phyloP scores from a whole-genome alignment of 2,329 filamentous ascomycete species.

The Pyrenophora graminea region DNA sequence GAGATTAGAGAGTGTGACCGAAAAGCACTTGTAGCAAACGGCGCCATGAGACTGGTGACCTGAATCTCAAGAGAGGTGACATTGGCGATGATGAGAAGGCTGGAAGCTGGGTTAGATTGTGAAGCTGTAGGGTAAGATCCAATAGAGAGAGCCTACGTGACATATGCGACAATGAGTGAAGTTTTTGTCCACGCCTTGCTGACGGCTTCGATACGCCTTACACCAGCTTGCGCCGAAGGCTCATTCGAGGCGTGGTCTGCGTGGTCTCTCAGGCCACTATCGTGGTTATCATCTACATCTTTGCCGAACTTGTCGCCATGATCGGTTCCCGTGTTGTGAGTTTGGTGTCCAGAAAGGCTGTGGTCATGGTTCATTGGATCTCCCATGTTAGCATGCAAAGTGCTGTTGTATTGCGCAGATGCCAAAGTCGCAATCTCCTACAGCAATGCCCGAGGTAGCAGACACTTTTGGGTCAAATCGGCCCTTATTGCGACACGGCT shows the following conservation, averaged over 20 bases:
- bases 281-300: constrained; percentile 7
- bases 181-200: constrained; percentile 55
- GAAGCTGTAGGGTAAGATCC: not conserved
- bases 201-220: constrained; percentile 55
- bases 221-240: constrained; percentile 49
- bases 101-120: constrained; percentile 22
- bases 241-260: constrained; percentile 18
- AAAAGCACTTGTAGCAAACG: constrained; percentile 70
- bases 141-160: constrained; percentile 33
- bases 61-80: constrained; percentile 70
- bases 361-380: constrained; percentile 11
- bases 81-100: constrained; percentile 63
- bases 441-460: not conserved
- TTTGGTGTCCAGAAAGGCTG: not conserved
- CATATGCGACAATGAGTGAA: constrained; percentile 54
- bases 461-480: constrained; percentile 11
- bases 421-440: not conserved
- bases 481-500: constrained; percentile 4
- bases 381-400: constrained; percentile 9
- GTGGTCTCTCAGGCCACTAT: constrained; percentile 11
- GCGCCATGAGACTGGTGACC: constrained; percentile 63
- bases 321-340: constrained; percentile 5
- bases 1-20: constrained; percentile 67
- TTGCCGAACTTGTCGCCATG: constrained; percentile 9
- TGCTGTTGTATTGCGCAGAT: not conserved